Evolutionary conservation across 257 asterid species (phyloP), one percentile per base, ranked within the genome.

Genomic region (Coffea eugenioides): DNA sequence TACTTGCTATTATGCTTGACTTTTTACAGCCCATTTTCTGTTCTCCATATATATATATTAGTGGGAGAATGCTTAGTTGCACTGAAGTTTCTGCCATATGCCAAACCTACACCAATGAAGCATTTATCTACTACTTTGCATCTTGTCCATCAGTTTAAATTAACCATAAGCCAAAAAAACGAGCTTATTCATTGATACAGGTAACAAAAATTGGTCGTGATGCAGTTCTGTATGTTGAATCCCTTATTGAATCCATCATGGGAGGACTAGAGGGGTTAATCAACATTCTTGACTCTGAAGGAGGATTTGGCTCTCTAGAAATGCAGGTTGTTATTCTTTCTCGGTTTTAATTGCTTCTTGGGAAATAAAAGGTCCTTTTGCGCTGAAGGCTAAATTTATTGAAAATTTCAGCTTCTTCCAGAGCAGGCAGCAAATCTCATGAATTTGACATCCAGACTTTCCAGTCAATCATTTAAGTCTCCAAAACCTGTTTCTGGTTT

Each of bases 351-450:
- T 66, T 57, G 57, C 73, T 80, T 12, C 27, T 27, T 71, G 79
- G 69, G 75, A 73, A 7, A 75, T 45, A 82, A 45, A 74, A 76
- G 76, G 77, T 76, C 73, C 62, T 75, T 71, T 61, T 67, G 82
- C 77, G 74, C 80, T 41, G 56, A 61, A 51, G 73, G 72, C 89
- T 92, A 77, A 74, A 73, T 83, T 51, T 81, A 51, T 83, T 75
- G 80, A 78, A 73, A 82, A 84, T 85, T 85, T 80, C 98, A 95
- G 99, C 97, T 96, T 86, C 92, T 91, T 74, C 98, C 97, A 16
- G 99, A 96, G 81, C 99, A 96, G 89, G 99, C 98, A 76, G 99
- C 99, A 56, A 92, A 91, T 85, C 93, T 96, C 85, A 94, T 96
- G 97, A 96, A 94, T 80, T 84, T 92, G 90, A 96, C 98, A 74